These are phyloP conservation scores for Mallotus repandus DNA, from an alignment of 441 rosid genomes.

Conservation along the genomic window DNA sequence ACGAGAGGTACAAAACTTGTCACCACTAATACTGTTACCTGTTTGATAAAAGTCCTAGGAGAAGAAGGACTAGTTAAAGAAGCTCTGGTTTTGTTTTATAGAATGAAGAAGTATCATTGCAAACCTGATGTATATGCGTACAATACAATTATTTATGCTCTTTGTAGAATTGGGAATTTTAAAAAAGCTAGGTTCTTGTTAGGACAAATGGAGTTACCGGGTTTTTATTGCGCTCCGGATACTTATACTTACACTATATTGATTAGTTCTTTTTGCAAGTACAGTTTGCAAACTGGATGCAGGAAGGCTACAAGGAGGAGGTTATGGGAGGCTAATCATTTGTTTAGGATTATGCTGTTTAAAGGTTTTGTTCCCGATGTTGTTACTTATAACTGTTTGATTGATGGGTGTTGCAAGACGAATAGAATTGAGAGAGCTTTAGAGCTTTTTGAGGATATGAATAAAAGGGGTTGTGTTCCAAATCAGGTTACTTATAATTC, in stretches of 20 bases:
- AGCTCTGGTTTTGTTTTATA: conserved; percentile 57
- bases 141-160: conserved; percentile 64
- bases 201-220: conserved; percentile 85
- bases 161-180: conserved; percentile 77
- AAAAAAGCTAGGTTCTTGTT: conserved; percentile 70
- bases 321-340: conserved; percentile 77
- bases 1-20: conserved; percentile 39
- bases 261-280: conserved; percentile 71
- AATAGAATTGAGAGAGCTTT: conserved; percentile 68
- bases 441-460: conserved; percentile 78
- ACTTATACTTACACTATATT: conserved; percentile 65
- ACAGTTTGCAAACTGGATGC: conserved; percentile 77
- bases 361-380: conserved; percentile 53
- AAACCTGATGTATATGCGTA: conserved; percentile 79
- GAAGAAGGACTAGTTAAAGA: conserved; percentile 82
- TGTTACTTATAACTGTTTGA: conserved; percentile 83
- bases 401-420: conserved; percentile 84
- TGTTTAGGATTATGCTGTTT: conserved; percentile 68
- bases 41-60: conserved; percentile 94
- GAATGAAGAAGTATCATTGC: conserved; percentile 73
- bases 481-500: conserved; percentile 75
- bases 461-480: conserved; percentile 59
- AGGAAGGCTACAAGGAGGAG: conserved; percentile 75
- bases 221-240: conserved; percentile 73
- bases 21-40: conserved; percentile 50